phyloP scores from a whole-genome alignment of 176 grass and related monocot genomes.

The Chloris gayana region DNA sequence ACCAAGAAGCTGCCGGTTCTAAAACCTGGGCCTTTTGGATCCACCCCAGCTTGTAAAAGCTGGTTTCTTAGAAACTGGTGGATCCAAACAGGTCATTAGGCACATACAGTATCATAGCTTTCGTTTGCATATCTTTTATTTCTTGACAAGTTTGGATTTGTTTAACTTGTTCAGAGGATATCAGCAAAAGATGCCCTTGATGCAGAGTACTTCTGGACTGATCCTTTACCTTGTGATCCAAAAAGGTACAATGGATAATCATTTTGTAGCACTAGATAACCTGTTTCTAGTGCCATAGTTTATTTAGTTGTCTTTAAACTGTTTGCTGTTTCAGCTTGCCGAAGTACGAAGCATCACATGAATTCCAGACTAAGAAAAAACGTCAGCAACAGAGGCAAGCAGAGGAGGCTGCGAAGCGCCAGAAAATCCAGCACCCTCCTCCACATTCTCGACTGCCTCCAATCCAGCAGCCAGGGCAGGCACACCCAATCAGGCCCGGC shows the following conservation, averaged over 20 bases:
- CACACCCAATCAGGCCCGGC: constrained; percentile 67
- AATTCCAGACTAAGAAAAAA: constrained; percentile 98
- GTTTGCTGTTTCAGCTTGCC: constrained; percentile 67
- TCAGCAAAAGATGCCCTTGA: constrained; percentile 94
- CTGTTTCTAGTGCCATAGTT: not conserved
- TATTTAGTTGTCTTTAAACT: not conserved
- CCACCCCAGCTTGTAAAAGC: no score
- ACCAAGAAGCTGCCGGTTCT: no score
- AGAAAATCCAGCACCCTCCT: constrained; percentile 85
- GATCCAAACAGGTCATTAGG: not conserved
- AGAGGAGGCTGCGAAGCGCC: constrained; percentile 87
- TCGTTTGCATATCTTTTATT: not conserved
- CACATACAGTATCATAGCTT: not conserved
- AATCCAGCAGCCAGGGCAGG: constrained; percentile 78
- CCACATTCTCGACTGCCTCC: constrained; percentile 89
- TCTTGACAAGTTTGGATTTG: constrained; percentile 9
- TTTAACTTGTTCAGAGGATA: constrained; percentile 67
- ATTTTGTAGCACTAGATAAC: not conserved
- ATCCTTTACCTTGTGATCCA: constrained; percentile 86
- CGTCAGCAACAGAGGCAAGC: constrained; percentile 92
- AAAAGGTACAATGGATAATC: constrained; percentile 58
- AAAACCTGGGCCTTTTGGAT: no score
- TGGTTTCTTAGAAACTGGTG: no score
- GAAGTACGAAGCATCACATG: constrained; percentile 83
- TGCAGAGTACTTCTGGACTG: constrained; percentile 97